Percentiles rank a stretch among this genome's conserved stretches.
Conservation (phyloP, 148 eudicot species). For the Heliamphora exappendiculata region DNA sequence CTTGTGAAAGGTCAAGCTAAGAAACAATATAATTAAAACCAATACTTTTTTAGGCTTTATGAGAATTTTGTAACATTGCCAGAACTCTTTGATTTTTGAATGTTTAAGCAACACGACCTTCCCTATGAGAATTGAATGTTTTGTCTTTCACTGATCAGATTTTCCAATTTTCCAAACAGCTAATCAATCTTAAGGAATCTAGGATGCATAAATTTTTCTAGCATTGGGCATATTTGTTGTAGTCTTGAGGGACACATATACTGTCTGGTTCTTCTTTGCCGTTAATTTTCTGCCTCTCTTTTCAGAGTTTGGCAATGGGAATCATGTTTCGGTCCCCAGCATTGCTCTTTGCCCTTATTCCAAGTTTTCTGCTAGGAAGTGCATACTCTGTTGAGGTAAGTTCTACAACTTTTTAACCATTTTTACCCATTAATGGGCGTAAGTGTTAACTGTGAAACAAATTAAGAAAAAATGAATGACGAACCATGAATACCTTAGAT, state of each 20-base stretch:
- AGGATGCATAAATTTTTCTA: not conserved
- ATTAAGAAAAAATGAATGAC: not conserved
- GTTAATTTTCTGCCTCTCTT: not conserved
- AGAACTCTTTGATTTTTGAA: too few species aligned
- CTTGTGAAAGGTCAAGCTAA: too few species aligned
- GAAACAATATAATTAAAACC: too few species aligned
- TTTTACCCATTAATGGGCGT: not conserved
- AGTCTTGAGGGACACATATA: not conserved
- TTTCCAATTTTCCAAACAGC: not conserved
- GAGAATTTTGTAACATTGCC: too few species aligned
- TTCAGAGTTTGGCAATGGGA: slow-evolving; percentile 22
- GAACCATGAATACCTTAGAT: not conserved
- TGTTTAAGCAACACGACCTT: too few species aligned
- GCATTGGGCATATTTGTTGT: not conserved
- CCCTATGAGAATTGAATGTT: not conserved
- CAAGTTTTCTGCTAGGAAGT: slow-evolving; percentile 21
- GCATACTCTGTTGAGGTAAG: slow-evolving; percentile 23
- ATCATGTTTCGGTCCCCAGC: slow-evolving; percentile 21
- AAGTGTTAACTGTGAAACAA: not conserved
- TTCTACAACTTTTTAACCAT: not conserved
- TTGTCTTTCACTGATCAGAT: not conserved
- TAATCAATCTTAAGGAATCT: not conserved
- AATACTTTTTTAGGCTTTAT: too few species aligned
- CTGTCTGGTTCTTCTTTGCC: not conserved
- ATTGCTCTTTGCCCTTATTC: slow-evolving; percentile 14